Percentiles rank a stretch among this genome's conserved stretches.
Evolutionary conservation across 2,329 filamentous ascomycete genomes (phyloP).

Genomic region (Phialophora expanda): DNA sequence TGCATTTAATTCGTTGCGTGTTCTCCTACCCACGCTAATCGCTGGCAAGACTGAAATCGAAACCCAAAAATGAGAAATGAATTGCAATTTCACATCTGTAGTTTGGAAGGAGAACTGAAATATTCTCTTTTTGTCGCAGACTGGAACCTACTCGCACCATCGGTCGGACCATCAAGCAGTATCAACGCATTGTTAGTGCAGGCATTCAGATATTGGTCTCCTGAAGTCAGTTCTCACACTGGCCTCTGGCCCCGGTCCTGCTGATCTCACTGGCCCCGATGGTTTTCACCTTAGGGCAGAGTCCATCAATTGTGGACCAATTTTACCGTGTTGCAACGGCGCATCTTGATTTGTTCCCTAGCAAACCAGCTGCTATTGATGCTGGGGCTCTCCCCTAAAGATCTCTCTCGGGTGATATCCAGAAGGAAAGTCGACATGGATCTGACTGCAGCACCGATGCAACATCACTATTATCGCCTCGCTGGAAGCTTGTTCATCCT

Average conservation of each 20-base stretch:
- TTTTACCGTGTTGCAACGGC: neutral
- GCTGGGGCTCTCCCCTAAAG: no score
- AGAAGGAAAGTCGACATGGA: neutral
- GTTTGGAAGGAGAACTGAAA: neutral
- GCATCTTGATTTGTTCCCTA: neutral
- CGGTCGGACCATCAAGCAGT: neutral
- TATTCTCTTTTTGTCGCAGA: neutral
- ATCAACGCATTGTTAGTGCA: neutral
- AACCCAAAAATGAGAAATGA: no score
- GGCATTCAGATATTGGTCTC: neutral
- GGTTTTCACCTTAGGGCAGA: neutral
- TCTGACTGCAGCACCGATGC: slow-evolving; percentile 3
- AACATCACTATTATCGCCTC: slow-evolving; percentile 7
- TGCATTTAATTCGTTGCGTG: no score
- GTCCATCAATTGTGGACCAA: neutral
- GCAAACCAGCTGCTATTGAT: neutral
- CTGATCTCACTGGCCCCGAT: neutral
- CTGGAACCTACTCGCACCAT: no score
- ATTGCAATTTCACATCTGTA: neutral
- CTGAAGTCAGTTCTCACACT: neutral
- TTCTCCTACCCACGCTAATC: no score
- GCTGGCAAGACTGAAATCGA: no score
- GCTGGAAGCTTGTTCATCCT: neutral
- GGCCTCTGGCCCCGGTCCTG: neutral
- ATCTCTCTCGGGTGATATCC: neutral